Evolutionary conservation across 176 grass and related monocot species (phyloP).

Genomic region (Cocos nucifera): DNA sequence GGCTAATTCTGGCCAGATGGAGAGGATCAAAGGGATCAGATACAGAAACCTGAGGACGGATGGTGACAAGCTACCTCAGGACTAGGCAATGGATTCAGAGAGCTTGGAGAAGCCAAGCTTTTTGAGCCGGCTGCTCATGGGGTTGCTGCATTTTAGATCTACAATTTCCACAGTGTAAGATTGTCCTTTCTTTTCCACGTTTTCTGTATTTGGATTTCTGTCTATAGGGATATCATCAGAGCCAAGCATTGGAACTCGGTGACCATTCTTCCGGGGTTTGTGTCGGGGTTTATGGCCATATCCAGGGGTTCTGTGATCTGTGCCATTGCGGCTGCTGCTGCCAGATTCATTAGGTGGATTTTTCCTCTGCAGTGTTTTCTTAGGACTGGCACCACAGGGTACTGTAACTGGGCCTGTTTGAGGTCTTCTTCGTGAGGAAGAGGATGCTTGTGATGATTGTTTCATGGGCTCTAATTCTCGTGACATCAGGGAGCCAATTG

Average conservation of each 20-base stretch:
- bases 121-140: background rate
- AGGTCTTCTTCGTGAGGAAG: background rate
- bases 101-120: conserved; percentile 9
- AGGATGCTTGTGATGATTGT: background rate
- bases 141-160: conserved; percentile 15
- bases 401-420: conserved; percentile 10
- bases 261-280: background rate
- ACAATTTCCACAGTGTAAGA: conserved; percentile 9
- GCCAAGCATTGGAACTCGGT: conserved; percentile 19
- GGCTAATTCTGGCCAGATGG: background rate
- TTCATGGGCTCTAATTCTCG: conserved; percentile 2
- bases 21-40: background rate
- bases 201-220: conserved; percentile 8
- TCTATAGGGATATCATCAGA: conserved; percentile 10
- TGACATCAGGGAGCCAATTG: conserved; percentile 11
- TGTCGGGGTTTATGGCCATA: background rate
- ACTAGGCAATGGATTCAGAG: conserved; percentile 10
- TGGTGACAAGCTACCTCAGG: conserved; percentile 1
- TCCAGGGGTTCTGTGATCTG: background rate
- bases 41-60: conserved; percentile 7
- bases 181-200: background rate
- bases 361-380: background rate
- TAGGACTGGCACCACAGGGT: conserved; percentile 3
- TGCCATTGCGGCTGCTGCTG: background rate
- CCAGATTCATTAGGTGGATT: background rate